Percentiles rank a stretch among this genome's conserved stretches.
phyloP scores from a whole-genome alignment of 768 basidiomycete species.

The Pholiota conissans region DNA sequence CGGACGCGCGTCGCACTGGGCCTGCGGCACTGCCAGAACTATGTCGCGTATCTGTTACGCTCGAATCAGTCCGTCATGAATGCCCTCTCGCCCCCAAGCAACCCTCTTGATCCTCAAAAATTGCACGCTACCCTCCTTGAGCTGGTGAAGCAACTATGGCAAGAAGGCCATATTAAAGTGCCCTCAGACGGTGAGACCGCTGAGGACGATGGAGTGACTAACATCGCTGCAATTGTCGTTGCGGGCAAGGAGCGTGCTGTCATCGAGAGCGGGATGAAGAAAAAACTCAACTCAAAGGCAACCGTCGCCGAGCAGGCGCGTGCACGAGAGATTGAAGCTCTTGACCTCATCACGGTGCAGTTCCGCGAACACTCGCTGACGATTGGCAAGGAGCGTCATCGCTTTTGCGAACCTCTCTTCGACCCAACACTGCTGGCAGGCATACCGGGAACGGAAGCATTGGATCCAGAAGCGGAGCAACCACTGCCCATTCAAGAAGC shows the following conservation, averaged over 20 bases:
- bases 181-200: conserved; percentile 75
- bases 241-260: conserved; percentile 91
- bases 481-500: conserved; percentile 62
- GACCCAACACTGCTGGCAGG: conserved; percentile 60
- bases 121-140: conserved; percentile 56
- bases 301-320: conserved; percentile 80
- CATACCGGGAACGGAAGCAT: conserved; percentile 26
- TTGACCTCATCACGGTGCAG: conserved; percentile 77
- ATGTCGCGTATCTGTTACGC: conserved; percentile 73
- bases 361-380: conserved; percentile 73
- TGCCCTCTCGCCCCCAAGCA: conserved; percentile 54
- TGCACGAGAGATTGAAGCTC: conserved; percentile 78
- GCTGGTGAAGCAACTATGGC: conserved; percentile 64
- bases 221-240: conserved; percentile 87
- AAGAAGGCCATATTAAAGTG: conserved; percentile 67
- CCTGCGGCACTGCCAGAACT: conserved; percentile 67
- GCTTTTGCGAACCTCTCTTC: conserved; percentile 90
- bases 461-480: conserved; percentile 25
- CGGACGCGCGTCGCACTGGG: conserved; percentile 65
- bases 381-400: conserved; percentile 84
- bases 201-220: conserved; percentile 85
- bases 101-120: conserved; percentile 43
- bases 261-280: conserved; percentile 83
- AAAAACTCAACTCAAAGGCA: conserved; percentile 68
- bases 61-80: conserved; percentile 65